Evolutionary conservation across 495 filamentous ascomycete species (phyloP), one percentile per base, ranked within the genome.

Genomic region (Tuber magnatum): DNA sequence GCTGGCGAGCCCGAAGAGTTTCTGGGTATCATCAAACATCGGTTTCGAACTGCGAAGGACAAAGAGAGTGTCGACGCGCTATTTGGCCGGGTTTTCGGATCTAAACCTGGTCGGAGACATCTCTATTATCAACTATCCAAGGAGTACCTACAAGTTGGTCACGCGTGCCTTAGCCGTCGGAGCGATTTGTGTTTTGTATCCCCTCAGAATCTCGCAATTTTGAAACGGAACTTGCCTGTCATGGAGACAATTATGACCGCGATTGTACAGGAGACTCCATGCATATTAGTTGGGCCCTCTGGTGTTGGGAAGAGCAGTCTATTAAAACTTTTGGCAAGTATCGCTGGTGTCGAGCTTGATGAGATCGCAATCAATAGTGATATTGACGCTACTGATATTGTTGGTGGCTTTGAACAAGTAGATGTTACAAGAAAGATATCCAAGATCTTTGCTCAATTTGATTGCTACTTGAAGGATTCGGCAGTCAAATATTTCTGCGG

Each of bases 391-490:
- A 97, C 94, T 89, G 96, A 99, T 81, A 87, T 99, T 38, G 91
- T 99, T 72, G 96, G 96, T 78, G 94, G 95, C 0, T 99, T 96
- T 81, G 96, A 98, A 81, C 96, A 99, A 84, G 90, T 93, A 46
- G 94, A 98, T 82, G 87, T 92, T 71, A 85, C 89, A 43, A 88
- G 94, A 69, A 88, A 90, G 69, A 83, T 90, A 28, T 89, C 88
- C 81, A 84, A 78, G 73, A 88, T 86, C 76, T 85, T 87, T 75
- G 83, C 80, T 43, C 86, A 89, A 73, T 81, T 97, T 8, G 83
- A 85, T 28, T 79, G 84, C 0, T 88, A 87, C 71, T 83, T 93
- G 44, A 87, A 86, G 18, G 81, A 84, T 1, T 85, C 87, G 14
- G 85, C 90, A 39, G 84, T 92, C 20, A 81, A 82, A 51, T 83